Evolutionary conservation across 768 basidiomycete genomes (phyloP).

Genomic region (Filobasidium wieringae): DNA sequence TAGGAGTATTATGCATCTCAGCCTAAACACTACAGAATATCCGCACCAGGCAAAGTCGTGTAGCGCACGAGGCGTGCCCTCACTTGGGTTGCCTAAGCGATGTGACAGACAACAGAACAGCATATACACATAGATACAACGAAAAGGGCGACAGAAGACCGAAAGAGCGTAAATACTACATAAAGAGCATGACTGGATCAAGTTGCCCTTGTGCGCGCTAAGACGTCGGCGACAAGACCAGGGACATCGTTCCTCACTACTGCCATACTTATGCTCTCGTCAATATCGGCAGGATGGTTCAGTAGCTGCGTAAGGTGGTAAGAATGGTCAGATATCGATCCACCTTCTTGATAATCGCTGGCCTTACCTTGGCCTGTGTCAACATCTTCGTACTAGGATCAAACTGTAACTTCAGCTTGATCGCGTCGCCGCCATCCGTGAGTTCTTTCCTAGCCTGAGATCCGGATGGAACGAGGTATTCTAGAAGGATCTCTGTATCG

Average conservation of each 20-base stretch:
- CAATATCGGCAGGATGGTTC: slow-evolving; percentile 26
- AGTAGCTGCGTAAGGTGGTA: slow-evolving; percentile 14
- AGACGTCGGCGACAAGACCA: slow-evolving; percentile 30
- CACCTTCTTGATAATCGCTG: neutral
- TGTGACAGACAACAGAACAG: too few relatives aligned
- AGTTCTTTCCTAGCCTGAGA: neutral
- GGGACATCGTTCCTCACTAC: slow-evolving; percentile 29
- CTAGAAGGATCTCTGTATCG: slow-evolving; percentile 65
- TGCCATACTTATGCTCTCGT: slow-evolving; percentile 24
- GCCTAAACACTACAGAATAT: too few relatives aligned
- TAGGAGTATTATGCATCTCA: too few relatives aligned
- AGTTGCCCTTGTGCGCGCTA: too few relatives aligned
- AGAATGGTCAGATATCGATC: neutral
- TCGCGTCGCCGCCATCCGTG: neutral
- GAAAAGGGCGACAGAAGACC: too few relatives aligned
- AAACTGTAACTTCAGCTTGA: slow-evolving; percentile 23
- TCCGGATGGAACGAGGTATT: slow-evolving; percentile 42
- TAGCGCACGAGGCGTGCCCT: too few relatives aligned
- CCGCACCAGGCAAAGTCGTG: too few relatives aligned
- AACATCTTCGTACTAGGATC: slow-evolving; percentile 24
- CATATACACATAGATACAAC: too few relatives aligned
- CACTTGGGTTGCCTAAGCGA: too few relatives aligned
- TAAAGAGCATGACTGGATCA: too few relatives aligned
- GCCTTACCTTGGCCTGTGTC: slow-evolving; percentile 26
- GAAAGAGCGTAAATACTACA: too few relatives aligned